Base-by-base conservation (phyloP, 1,284 basidiomycete genomes). In the Farysia itapuensis region DNA sequence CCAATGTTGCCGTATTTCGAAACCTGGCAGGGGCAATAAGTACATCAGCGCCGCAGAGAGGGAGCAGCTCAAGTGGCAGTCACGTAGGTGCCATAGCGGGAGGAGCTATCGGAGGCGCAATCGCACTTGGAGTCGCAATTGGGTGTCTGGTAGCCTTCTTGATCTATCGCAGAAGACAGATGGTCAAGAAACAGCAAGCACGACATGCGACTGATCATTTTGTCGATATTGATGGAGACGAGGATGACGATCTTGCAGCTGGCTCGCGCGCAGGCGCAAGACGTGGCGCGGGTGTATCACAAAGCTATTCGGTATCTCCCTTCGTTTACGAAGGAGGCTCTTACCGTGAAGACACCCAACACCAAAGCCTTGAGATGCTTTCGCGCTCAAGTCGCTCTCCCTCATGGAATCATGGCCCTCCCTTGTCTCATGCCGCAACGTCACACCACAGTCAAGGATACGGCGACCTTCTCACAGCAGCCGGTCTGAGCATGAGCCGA, bases 161-260 rank as follows among this genome's bases (percentile, higher is more conserved):
- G 6, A 24, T 69, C 19, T 67, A 57, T 20, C 47, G 61, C n/a
- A 50, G 39, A 20, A 43, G 65, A 31, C 60, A 65, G 34, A 57
- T 36, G 45, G 32, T 31, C 3, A 56, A 61, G 44, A 39, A 48
- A 7, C 57, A 69, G 2, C 23, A 45, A 13, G 64, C 61, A 18
- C 51, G 64, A 25, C 57, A 49, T 35, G 63, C 67, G 29, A 49
- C 59, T n/a, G 56, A 54, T 2, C 60, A 46, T 22, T 69, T 69
- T 19, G 60, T 69, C 34, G 67, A 69, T 31, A 48, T 67, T 13
- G 66, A 66, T 24, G 64, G 59, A 15, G 66, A 68, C 25, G 60
- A 67, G 8, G 64, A 64, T 24, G 60, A 45, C 9, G 39, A 38
- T 7, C 42, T 23, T 13, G 35, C 26, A 18, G 30, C 39, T 9